phyloP scores from a whole-genome alignment of 139 green algal species.

The Micractinium conductrix region DNA sequence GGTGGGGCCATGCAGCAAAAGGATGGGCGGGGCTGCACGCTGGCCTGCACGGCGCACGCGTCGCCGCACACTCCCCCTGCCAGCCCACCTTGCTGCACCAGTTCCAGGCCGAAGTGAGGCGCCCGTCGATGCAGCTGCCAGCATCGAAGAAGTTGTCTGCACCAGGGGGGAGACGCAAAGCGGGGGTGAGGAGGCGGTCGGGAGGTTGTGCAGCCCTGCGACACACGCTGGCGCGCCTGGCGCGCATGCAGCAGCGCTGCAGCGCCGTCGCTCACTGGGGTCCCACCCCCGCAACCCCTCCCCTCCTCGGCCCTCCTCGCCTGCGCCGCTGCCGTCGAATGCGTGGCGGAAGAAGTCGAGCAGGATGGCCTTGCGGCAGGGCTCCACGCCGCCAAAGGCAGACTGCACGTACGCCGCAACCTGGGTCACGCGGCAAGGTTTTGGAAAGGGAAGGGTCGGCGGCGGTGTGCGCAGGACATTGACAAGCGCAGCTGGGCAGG shows the following conservation, averaged over 20 bases:
- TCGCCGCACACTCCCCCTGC: background rate
- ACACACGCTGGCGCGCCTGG: no score
- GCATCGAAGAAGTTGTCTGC: constrained; percentile 95
- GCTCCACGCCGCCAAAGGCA: constrained; percentile 72
- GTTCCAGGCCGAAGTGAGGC: constrained; percentile 94
- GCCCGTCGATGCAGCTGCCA: constrained; percentile 90
- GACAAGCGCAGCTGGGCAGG: no score
- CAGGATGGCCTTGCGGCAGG: constrained; percentile 76
- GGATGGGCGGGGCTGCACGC: background rate
- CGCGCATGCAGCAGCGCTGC: no score
- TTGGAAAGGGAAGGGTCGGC: no score
- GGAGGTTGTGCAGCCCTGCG: no score
- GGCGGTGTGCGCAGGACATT: no score
- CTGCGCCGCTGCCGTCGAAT: constrained; percentile 90
- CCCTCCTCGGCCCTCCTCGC: constrained; percentile 20
- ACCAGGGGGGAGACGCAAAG: no score
- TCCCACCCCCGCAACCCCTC: no score
- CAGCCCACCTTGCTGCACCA: constrained; percentile 73
- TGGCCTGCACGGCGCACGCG: background rate
- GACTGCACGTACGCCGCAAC: constrained; percentile 62
- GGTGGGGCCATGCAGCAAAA: background rate
- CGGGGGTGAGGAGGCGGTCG: no score
- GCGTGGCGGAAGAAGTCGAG: constrained; percentile 94
- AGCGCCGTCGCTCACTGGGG: no score
- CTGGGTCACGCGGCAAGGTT: no score